Conservation (phyloP, 108 stramenopile genomes). For the Skeletonema potamos region DNA sequence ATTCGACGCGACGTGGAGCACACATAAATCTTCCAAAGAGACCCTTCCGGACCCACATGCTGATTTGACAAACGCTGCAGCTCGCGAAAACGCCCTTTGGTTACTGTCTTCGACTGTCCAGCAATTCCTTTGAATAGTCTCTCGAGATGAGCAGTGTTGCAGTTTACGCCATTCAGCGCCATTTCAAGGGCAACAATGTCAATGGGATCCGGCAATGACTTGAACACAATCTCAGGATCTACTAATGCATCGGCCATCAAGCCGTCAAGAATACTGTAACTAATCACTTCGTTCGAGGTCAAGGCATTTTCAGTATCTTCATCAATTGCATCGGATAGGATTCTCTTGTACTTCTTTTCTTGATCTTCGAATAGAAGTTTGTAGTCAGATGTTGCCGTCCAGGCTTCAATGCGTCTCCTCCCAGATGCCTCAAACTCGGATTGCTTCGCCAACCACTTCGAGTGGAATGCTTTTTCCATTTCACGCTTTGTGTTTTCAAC, state of each 20-base stretch:
- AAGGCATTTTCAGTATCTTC: conserved; percentile 21
- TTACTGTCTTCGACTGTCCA: neutral
- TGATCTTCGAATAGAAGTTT: conserved; percentile 14
- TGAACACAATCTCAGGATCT: neutral
- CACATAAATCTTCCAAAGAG: conserved; percentile 28
- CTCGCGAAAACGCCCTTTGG: conserved; percentile 1
- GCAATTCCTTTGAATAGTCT: conserved; percentile 7
- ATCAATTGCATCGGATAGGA: conserved; percentile 6
- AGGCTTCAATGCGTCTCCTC: neutral
- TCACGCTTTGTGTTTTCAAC: neutral
- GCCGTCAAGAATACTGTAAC: conserved; percentile 28
- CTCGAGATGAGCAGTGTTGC: neutral
- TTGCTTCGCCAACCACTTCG: conserved; percentile 19
- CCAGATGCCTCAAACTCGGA: conserved; percentile 6
- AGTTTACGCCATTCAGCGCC: conserved; percentile 11
- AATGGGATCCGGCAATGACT: neutral
- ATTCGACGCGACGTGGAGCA: conserved; percentile 1
- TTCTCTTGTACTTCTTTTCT: conserved; percentile 12
- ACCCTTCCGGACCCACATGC: conserved; percentile 23
- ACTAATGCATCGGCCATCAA: neutral
- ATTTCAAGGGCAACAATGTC: conserved; percentile 2
- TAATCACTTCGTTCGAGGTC: conserved; percentile 6
- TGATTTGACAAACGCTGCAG: conserved; percentile 6
- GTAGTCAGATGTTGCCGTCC: conserved; percentile 23
- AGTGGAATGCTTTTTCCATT: conserved; percentile 4